These are phyloP conservation scores for Psilocybe cubensis DNA, from an alignment of 768 basidiomycete genomes.

Conservation along the genomic window DNA sequence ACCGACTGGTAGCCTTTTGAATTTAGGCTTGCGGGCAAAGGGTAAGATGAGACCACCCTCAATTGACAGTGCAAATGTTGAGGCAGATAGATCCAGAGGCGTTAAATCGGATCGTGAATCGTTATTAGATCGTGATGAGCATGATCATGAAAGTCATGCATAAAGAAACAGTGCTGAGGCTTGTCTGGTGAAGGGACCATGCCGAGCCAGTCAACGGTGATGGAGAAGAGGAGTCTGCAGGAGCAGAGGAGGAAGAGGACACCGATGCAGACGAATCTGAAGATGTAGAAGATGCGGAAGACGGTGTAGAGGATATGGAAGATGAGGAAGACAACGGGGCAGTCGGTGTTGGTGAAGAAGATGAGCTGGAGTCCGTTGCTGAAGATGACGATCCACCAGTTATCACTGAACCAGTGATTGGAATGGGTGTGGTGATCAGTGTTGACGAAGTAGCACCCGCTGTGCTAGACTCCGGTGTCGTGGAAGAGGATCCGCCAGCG, in stretches of 20 bases:
- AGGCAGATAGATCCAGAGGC: neutral
- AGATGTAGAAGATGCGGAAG: conserved; percentile 7
- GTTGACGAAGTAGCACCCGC: conserved; percentile 28
- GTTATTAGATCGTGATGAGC: conserved; percentile 17
- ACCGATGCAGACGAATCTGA: conserved; percentile 20
- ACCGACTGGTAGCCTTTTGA: neutral
- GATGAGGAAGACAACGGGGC: conserved; percentile 8
- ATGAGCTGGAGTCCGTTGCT: conserved; percentile 8
- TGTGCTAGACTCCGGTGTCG: conserved; percentile 6
- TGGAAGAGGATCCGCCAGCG: conserved; percentile 24
- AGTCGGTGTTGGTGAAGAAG: conserved; percentile 20
- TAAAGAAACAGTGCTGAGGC: conserved; percentile 13
- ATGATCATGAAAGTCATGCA: conserved; percentile 24
- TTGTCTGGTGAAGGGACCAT: conserved; percentile 22
- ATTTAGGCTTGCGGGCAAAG: neutral
- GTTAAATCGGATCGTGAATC: neutral
- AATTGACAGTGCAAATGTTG: neutral
- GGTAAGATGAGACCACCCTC: neutral
- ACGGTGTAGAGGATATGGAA: neutral
- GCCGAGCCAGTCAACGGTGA: conserved; percentile 30
- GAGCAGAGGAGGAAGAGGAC: conserved; percentile 1
- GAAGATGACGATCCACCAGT: conserved; percentile 25
- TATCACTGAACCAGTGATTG: conserved; percentile 34
- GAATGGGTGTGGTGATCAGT: conserved; percentile 30
- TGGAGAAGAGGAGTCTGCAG: conserved; percentile 19